phyloP scores from a whole-genome alignment of 164 flowering plant species.

The grape (Vitis vinifera) region DNA sequence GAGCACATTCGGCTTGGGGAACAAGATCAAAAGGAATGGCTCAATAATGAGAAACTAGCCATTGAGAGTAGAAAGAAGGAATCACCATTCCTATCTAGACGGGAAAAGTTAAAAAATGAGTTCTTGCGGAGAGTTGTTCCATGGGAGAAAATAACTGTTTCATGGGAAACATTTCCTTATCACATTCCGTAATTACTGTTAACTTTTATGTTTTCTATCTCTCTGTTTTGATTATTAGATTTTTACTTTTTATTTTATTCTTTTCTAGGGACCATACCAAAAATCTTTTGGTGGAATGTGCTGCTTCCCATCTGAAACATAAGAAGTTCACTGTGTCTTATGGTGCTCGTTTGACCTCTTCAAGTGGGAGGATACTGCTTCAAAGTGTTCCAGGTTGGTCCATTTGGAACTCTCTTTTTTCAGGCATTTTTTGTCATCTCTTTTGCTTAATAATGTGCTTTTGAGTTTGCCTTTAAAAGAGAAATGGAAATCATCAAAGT shows the following conservation, averaged over 20 bases:
- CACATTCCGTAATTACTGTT: constrained; percentile 61
- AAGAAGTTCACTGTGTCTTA: constrained; percentile 50
- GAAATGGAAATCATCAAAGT: neutral
- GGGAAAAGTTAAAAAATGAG: constrained; percentile 78
- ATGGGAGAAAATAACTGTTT: constrained; percentile 86
- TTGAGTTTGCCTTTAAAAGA: neutral
- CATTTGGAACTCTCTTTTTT: neutral
- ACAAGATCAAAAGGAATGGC: constrained; percentile 96
- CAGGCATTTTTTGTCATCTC: neutral
- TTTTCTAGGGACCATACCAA: constrained; percentile 72
- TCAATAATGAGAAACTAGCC: constrained; percentile 66
- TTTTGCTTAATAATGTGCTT: neutral
- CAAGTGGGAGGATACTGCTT: constrained; percentile 90
- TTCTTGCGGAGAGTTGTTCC: constrained; percentile 80
- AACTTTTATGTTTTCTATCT: neutral
- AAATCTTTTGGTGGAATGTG: constrained; percentile 83
- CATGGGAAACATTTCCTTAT: constrained; percentile 97
- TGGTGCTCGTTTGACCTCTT: constrained; percentile 83
- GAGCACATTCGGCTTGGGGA: constrained; percentile 85
- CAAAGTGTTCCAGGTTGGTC: constrained; percentile 88
- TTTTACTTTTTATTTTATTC: neutral
- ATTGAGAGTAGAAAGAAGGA: constrained; percentile 78
- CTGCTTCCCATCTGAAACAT: constrained; percentile 78
- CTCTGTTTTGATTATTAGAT: neutral
- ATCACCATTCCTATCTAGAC: constrained; percentile 73